These are phyloP conservation scores for Torulaspora quercuum DNA, from an alignment of 805 yeast species.

Conservation along the genomic window DNA sequence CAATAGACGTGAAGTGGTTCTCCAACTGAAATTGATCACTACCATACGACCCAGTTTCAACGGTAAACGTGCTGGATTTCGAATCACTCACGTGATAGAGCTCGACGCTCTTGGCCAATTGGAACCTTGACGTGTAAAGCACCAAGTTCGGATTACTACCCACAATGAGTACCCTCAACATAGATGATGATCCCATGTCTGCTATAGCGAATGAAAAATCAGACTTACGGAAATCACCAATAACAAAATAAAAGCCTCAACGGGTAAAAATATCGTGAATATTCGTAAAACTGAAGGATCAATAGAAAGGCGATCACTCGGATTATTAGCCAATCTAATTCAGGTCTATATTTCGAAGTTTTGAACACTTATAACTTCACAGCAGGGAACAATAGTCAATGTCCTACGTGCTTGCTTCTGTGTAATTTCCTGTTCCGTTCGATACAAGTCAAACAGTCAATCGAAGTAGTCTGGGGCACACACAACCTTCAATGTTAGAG, in stretches of 20 bases:
- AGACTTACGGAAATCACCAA: too few species aligned
- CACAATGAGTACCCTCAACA: conserved; percentile 30
- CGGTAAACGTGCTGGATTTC: conserved; percentile 18
- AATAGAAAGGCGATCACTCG: too few species aligned
- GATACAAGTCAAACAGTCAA: too few species aligned
- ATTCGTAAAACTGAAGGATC: too few species aligned
- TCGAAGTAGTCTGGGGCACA: too few species aligned
- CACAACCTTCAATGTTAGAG: too few species aligned
- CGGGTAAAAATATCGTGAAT: background rate
- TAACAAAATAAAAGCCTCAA: conserved; percentile 2
- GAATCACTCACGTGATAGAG: conserved; percentile 33
- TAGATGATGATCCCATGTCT: conserved; percentile 20
- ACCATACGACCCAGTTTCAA: conserved; percentile 32
- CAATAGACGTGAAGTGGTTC: conserved; percentile 30
- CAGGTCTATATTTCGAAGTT: too few species aligned
- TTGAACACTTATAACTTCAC: too few species aligned
- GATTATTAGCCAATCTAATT: too few species aligned
- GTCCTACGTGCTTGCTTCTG: too few species aligned
- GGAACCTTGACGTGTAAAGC: conserved; percentile 35
- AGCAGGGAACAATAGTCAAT: too few species aligned
- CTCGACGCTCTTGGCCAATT: conserved; percentile 37
- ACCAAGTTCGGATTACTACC: conserved; percentile 34
- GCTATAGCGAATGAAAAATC: background rate
- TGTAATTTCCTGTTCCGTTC: too few species aligned
- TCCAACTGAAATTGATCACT: conserved; percentile 25